phyloP scores from a whole-genome alignment of 257 asterid genomes.

The Lycium ferocissimum region DNA sequence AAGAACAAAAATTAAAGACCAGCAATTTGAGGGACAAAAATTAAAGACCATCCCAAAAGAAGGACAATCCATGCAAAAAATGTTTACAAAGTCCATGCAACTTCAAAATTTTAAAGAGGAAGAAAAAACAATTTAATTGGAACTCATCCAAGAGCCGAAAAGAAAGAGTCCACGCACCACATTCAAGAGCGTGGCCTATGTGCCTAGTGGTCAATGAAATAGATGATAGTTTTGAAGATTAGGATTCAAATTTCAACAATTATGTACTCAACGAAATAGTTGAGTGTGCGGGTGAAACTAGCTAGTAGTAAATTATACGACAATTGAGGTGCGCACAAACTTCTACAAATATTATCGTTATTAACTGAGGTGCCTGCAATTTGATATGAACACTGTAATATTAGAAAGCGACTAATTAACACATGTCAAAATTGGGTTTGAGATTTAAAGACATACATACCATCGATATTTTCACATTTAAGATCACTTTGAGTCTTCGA shows the following conservation, averaged over 20 bases:
- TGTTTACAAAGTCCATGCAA: neutral
- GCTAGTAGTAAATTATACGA: no score
- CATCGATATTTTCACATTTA: neutral
- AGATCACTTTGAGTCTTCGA: neutral
- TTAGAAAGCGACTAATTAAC: neutral
- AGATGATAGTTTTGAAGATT: accelerated
- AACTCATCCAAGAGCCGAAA: neutral
- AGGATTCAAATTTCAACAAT: neutral
- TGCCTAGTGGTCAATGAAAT: neutral
- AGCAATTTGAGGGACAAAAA: no score
- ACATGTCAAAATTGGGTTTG: neutral
- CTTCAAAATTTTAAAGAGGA: neutral
- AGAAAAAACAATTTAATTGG: neutral
- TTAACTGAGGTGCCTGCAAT: neutral
- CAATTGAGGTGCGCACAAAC: no score
- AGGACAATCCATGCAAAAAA: no score
- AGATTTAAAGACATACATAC: neutral
- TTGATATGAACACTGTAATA: neutral
- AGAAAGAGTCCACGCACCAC: no score
- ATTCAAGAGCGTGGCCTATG: neutral
- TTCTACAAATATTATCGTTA: no score
- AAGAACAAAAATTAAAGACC: no score
- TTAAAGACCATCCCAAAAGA: no score
- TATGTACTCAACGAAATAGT: neutral
- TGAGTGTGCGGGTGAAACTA: no score